Evolutionary conservation across 257 asterid genomes (phyloP).

Genomic region (Plectranthus barbatus): DNA sequence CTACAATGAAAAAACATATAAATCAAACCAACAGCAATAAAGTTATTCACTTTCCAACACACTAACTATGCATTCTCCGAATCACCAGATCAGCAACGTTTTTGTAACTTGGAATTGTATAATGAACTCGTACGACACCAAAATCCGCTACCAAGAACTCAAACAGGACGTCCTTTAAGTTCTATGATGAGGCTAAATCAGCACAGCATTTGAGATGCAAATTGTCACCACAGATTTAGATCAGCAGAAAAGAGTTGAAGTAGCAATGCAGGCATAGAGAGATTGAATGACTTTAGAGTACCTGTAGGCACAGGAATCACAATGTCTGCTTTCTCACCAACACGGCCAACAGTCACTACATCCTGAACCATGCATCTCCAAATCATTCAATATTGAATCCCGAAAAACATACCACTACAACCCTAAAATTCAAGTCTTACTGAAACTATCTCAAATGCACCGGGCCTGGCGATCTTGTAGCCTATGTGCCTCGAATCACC

Average conservation of each 20-base stretch:
- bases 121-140: background rate
- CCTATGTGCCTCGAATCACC: conserved; percentile 81
- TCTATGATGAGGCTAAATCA: too few species aligned
- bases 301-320: conserved; percentile 91
- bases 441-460: conserved; percentile 60
- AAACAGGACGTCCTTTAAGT: background rate
- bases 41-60: too few species aligned
- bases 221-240: too few species aligned
- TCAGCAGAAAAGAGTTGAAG: too few species aligned
- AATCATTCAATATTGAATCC: background rate
- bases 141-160: background rate
- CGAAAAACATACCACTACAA: background rate
- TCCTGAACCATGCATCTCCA: conserved; percentile 31
- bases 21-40: too few species aligned
- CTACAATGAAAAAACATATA: too few species aligned
- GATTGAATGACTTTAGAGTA: background rate
- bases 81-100: background rate
- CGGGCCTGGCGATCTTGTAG: conserved; percentile 53
- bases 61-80: background rate
- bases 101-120: background rate
- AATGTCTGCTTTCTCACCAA: conserved; percentile 58
- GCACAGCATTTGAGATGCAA: too few species aligned
- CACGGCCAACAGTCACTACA: conserved; percentile 63
- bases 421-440: conserved; percentile 30
- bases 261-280: too few species aligned